Base-by-base conservation (phyloP, 306 rosid species). In the Prunus dulcis region DNA sequence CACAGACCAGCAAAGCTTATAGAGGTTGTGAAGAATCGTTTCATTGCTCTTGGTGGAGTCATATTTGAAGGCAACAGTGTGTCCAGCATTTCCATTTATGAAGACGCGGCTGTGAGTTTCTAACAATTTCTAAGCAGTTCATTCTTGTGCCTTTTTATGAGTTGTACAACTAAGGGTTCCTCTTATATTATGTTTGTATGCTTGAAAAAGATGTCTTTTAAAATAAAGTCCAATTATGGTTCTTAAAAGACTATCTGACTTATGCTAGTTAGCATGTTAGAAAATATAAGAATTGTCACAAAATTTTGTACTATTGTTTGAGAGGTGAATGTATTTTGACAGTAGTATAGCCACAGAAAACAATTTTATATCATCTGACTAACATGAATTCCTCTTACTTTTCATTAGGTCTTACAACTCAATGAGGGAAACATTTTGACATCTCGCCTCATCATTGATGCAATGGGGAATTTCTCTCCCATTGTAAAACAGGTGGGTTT, bases 401-500 rank as follows among this genome's bases (percentile, higher is more conserved):
- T 19, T 70, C 70, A 45, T 28, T 78, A 90, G 96, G 89, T 89
- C 75, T 74, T 89, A 73, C 86, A 87, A 84, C 91, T 92, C 73
- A 77, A 83, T 5, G 92, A 85, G n/a, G 96, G 84, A 69, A 88
- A 86, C 64, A 77, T 82, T 67, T 81, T 92, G 79, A 83, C 97
- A 38, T 90, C 92, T 77, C 86, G 85, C 79, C 97, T 92, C 76
- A 73, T 93, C 76, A 83, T 95, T 75, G 97, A 95, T 80, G 97
- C 98, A 79, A 95, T 90, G 98, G 98, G 98, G 73, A 95, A 95
- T 87, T 95, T 92, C 75, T 95, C 98, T 55, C 97, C 98, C 22
- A 73, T 95, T 56, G 98, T 95, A 77, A 92, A 88, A 76, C 98
- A 95, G 93, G 97, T 88, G 69, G 80, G 81, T 57, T 51, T 79